These are phyloP conservation scores for Lepiota brunneoincarnata DNA, from an alignment of 768 basidiomycete genomes.

Conservation along the genomic window DNA sequence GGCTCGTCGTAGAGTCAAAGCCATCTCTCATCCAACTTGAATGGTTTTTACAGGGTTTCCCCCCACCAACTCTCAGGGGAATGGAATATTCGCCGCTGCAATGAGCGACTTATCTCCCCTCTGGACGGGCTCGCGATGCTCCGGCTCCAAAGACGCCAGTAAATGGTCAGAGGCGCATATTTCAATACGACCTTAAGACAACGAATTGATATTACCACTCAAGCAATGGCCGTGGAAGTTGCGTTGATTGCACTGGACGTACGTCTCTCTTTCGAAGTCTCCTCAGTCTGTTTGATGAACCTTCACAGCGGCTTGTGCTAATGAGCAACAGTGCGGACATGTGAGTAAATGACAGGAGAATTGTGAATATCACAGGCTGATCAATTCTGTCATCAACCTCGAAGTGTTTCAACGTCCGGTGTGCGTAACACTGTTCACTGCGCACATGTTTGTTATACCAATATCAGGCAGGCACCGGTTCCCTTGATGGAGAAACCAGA, in stretches of 20 bases:
- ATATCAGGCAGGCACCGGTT: constrained; percentile 16
- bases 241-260: constrained; percentile 28
- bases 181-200: not conserved
- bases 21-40: not conserved
- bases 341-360: not conserved
- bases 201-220: not conserved
- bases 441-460: not conserved
- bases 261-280: constrained; percentile 3
- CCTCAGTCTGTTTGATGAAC: not conserved
- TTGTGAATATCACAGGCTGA: not conserved
- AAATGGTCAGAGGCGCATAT: constrained; percentile 13
- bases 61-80: constrained; percentile 26
- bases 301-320: constrained; percentile 12
- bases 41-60: constrained; percentile 16
- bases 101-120: constrained; percentile 29
- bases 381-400: not conserved
- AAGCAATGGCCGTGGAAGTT: constrained; percentile 22
- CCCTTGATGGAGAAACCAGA: constrained; percentile 21
- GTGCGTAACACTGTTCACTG: constrained; percentile 12
- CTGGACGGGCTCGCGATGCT: constrained; percentile 25
- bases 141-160: constrained; percentile 22
- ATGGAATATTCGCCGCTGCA: constrained; percentile 26
- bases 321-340: constrained; percentile 14
- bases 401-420: constrained; percentile 26
- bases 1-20: no score